Evolutionary conservation across 306 rosid genomes (phyloP).

Genomic region (Leucaena leucocephala): DNA sequence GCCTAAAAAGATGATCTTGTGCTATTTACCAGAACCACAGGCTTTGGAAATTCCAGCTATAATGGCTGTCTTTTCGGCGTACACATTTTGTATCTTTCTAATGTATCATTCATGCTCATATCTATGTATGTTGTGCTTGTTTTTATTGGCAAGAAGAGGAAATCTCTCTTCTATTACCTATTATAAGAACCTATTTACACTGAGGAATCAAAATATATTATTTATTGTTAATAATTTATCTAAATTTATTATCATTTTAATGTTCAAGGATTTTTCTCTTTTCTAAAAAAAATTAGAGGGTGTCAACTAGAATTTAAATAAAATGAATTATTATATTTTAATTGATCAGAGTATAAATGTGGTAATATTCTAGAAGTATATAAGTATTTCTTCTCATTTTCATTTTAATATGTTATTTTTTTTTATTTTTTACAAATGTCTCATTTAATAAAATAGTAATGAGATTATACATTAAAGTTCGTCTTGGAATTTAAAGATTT

Average conservation of each 20-base stretch:
- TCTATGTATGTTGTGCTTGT: neutral
- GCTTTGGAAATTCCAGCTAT: neutral
- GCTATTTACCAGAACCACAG: neutral
- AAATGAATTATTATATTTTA: no score
- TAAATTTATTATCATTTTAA: no score
- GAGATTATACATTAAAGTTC: neutral
- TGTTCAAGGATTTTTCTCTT: no score
- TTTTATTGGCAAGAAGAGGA: neutral
- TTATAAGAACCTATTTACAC: neutral
- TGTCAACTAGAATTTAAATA: no score
- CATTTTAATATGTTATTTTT: neutral
- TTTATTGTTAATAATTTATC: no score
- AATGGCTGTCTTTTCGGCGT: neutral
- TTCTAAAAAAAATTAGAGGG: no score
- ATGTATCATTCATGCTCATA: neutral
- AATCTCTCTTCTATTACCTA: neutral
- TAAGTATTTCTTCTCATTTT: no score
- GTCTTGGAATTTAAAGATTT: neutral
- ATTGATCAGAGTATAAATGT: no score
- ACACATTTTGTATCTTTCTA: neutral
- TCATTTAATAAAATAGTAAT: neutral
- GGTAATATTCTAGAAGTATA: no score
- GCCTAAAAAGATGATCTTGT: neutral
- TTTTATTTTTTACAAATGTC: neutral
- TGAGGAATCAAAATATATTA: no score